Base-by-base conservation (phyloP, 306 rosid species). In the Arachis stenosperma region DNA sequence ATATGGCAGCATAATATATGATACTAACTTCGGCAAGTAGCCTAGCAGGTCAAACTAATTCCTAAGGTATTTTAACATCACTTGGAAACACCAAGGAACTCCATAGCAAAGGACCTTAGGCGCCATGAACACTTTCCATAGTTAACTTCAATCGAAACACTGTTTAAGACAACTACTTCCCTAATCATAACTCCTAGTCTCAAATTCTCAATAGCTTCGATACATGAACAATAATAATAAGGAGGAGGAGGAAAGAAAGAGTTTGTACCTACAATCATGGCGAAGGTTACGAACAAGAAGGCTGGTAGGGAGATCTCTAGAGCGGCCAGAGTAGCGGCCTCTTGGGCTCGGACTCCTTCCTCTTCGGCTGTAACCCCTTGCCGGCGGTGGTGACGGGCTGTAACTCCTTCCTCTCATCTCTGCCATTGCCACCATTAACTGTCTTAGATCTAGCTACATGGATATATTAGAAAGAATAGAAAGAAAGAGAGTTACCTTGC, bases 241-340 rank as follows among this genome's bases (percentile, higher is more conserved):
- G 10, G 57, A 46, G 27, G 6, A 1, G 9, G 61, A 56, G 14
- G 33, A 10, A 13, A 75, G 57, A n/a, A n/a, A 52, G 57, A 4
- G 57, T 14, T n/a, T 52, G 61, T 48, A 84, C 97, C 98, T 91
- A 48, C 99, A 95, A 54, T 95, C 98, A 69, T 88, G 98, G 72
- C 99, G 91, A 78, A 95, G 99, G 87, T 95, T 95, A 59, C 99
- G 99, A 52, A 95, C 99, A 11, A 95, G 91, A 74, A 95, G 99
- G 14, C 99, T 95, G 15, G 98, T 91, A 9, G 99, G 98, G 22
- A 84, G 93, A 83, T 95, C 99, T 75, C 98, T 80, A 27, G 84
- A 70, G 58, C 94, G 92, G 36, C 89, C 90, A 36, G 87, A 85
- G 67, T 89, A 78, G 50, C 96, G 97, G 27, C 97, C 92, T 42